Evolutionary conservation across 306 rosid species (phyloP).

Genomic region (Rubus idaeus): DNA sequence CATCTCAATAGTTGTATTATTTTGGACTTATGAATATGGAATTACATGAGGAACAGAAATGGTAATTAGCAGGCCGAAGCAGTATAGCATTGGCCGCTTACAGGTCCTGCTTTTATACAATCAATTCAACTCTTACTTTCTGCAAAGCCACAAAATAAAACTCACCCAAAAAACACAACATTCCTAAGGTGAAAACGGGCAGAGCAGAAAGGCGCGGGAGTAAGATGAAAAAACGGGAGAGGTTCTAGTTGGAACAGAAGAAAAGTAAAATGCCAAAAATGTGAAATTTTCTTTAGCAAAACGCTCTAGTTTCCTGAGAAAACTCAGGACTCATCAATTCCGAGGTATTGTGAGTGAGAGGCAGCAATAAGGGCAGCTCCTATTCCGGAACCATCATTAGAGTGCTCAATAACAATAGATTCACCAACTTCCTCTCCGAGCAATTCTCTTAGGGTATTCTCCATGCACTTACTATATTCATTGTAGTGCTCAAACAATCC

Average conservation of each 20-base stretch:
- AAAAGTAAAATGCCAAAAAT: neutral
- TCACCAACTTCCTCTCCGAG: slow-evolving; percentile 56
- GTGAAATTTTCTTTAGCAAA: slow-evolving; percentile 23
- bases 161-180: neutral
- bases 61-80: slow-evolving; percentile 35
- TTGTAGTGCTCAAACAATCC: slow-evolving; percentile 85
- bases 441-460: slow-evolving; percentile 61
- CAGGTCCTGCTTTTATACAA: slow-evolving; percentile 38
- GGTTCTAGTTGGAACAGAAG: neutral
- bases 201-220: neutral
- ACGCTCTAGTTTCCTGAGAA: slow-evolving; percentile 20
- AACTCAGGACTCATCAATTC: slow-evolving; percentile 34
- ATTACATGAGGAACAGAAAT: neutral
- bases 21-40: slow-evolving; percentile 3
- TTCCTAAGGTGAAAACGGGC: slow-evolving; percentile 18
- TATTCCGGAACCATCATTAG: slow-evolving; percentile 83
- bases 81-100: slow-evolving; percentile 28
- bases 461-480: slow-evolving; percentile 71
- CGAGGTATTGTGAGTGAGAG: slow-evolving; percentile 66
- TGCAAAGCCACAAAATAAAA: slow-evolving; percentile 24
- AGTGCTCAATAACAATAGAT: slow-evolving; percentile 48
- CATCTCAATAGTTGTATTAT: neutral
- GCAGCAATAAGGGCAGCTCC: slow-evolving; percentile 95
- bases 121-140: slow-evolving; percentile 19
- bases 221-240: slow-evolving; percentile 6